phyloP scores from a whole-genome alignment of 495 filamentous ascomycete species.

The Daldinia bambusicola region DNA sequence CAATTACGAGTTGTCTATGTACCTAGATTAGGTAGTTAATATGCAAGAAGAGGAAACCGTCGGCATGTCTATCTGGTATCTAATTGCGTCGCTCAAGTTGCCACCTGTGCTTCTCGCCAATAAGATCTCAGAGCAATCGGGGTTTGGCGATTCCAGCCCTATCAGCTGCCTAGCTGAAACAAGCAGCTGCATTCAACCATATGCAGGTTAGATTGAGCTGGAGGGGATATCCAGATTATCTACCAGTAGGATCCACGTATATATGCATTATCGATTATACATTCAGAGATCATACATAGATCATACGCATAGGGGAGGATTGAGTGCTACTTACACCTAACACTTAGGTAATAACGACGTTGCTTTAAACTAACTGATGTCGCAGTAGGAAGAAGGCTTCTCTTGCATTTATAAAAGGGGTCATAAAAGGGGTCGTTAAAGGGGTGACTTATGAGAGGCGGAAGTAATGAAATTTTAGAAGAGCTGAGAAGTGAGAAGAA shows the following conservation, averaged over 20 bases:
- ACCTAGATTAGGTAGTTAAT: slow-evolving; percentile 12
- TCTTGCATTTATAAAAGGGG: background rate
- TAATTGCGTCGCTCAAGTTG: slow-evolving; percentile 25
- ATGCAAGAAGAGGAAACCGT: slow-evolving; percentile 24
- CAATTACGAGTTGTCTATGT: slow-evolving; percentile 6
- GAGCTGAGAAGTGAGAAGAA: background rate
- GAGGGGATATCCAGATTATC: slow-evolving; percentile 13
- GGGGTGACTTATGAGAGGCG: background rate
- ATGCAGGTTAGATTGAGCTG: slow-evolving; percentile 46
- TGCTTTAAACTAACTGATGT: slow-evolving; percentile 26
- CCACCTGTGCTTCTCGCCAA: slow-evolving; percentile 33
- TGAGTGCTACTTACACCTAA: slow-evolving; percentile 17
- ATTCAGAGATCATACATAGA: slow-evolving; percentile 1
- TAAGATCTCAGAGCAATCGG: slow-evolving; percentile 20
- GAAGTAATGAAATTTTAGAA: background rate
- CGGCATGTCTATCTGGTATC: slow-evolving; percentile 3
- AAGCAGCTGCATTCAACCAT: slow-evolving; percentile 33
- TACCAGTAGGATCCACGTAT: slow-evolving; percentile 12
- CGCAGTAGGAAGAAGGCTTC: slow-evolving; percentile 22
- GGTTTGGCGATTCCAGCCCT: slow-evolving; percentile 34
- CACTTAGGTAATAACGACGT: slow-evolving; percentile 26
- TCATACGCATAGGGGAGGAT: slow-evolving; percentile 20
- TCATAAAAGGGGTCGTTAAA: background rate
- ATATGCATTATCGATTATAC: background rate
- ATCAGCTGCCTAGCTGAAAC: slow-evolving; percentile 46